phyloP scores from a whole-genome alignment of 2,329 filamentous ascomycete genomes.

The Chaetomium olivaceum region DNA sequence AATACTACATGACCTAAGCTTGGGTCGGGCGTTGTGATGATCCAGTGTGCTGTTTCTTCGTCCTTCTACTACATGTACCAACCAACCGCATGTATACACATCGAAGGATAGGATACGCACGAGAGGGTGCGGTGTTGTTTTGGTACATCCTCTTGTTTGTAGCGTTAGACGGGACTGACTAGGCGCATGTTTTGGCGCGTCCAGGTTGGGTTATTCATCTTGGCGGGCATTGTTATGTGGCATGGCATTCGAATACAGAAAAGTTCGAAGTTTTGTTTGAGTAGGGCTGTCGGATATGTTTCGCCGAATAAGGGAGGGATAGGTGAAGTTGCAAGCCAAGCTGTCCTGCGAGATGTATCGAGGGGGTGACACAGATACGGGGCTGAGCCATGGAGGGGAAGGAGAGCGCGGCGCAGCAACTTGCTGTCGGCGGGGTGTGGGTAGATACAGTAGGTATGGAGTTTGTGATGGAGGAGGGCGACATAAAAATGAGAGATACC shows the following conservation, averaged over 20 bases:
- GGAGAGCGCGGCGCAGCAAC: not conserved
- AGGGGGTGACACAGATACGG: not conserved
- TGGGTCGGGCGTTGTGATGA: not conserved
- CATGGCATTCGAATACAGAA: not conserved
- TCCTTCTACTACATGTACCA: not conserved
- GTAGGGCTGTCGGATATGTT: not conserved
- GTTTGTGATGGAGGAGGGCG: not conserved
- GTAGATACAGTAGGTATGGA: not conserved
- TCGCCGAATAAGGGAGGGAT: no score
- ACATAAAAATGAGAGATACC: not conserved
- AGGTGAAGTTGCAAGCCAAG: not conserved
- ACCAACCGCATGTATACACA: not conserved
- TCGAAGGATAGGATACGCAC: not conserved
- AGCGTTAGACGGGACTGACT: not conserved
- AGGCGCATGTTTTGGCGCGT: not conserved
- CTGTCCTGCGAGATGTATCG: not conserved
- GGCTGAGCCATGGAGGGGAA: not conserved
- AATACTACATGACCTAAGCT: conserved; percentile 66
- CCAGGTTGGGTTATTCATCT: not conserved
- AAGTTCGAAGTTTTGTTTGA: not conserved
- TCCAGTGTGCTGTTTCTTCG: not conserved
- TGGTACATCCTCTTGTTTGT: not conserved
- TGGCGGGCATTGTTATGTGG: not conserved
- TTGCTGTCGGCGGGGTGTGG: not conserved
- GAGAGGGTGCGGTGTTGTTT: not conserved